These are phyloP conservation scores for Lanmaoa pseudosensibilis DNA, from an alignment of 768 basidiomycete species.

Conservation along the genomic window DNA sequence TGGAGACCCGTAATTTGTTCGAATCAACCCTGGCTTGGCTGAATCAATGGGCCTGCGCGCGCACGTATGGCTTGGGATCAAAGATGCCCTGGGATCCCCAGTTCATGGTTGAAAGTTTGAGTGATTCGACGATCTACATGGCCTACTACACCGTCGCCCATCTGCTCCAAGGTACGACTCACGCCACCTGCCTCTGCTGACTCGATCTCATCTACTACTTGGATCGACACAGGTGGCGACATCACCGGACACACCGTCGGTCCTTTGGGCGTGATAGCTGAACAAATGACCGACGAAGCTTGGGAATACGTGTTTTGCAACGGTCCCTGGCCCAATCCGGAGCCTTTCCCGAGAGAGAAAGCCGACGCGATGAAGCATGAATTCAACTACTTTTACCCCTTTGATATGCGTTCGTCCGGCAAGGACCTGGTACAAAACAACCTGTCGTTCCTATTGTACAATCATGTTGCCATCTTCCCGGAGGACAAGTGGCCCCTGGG, in stretches of 20 bases:
- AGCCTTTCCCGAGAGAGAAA: slow-evolving; percentile 71
- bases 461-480: slow-evolving; percentile 90
- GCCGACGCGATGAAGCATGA: slow-evolving; percentile 84
- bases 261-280: slow-evolving; percentile 78
- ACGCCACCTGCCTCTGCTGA: background rate
- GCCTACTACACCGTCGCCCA: slow-evolving; percentile 95
- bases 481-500: slow-evolving; percentile 86
- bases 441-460: slow-evolving; percentile 91
- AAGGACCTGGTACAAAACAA: slow-evolving; percentile 97
- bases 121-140: slow-evolving; percentile 99
- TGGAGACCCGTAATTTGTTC: slow-evolving; percentile 92
- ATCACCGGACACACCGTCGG: slow-evolving; percentile 81
- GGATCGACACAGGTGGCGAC: slow-evolving; percentile 49
- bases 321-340: slow-evolving; percentile 68
- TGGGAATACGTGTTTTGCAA: slow-evolving; percentile 93
- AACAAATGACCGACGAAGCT: slow-evolving; percentile 95
- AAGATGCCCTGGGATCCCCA: slow-evolving; percentile 95
- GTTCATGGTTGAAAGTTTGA: slow-evolving; percentile 94
- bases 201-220: slow-evolving; percentile 7
- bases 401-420: slow-evolving; percentile 96
- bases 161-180: slow-evolving; percentile 76
- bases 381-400: slow-evolving; percentile 96
- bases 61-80: slow-evolving; percentile 94
- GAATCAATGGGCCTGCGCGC: slow-evolving; percentile 99
- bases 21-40: slow-evolving; percentile 92